Evolutionary conservation across 129 eudicot genomes (phyloP).

Genomic region (Daucus carota): DNA sequence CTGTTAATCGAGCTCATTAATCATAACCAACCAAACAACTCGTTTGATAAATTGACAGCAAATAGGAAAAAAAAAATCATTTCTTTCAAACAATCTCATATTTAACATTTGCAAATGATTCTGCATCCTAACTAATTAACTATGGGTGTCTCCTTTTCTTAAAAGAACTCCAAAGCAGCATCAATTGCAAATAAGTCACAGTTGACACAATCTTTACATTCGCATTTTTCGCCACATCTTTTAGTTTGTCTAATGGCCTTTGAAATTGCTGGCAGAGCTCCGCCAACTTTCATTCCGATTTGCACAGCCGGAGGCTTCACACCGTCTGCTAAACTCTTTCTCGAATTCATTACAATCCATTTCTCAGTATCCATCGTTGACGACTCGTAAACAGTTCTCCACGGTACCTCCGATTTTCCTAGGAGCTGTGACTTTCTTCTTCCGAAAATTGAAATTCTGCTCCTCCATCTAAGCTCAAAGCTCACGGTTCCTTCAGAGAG

Average conservation of each 20-base stretch:
- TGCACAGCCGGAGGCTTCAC: constrained; percentile 41
- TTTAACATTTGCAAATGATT: no score
- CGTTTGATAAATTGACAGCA: no score
- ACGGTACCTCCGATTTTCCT: constrained; percentile 48
- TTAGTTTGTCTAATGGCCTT: constrained; percentile 11
- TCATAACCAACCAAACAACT: no score
- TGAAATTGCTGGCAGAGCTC: background rate
- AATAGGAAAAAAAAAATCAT: no score
- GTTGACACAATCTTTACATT: background rate
- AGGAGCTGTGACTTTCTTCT: constrained; percentile 41
- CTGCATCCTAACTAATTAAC: no score
- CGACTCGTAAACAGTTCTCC: constrained; percentile 43
- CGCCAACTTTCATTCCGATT: constrained; percentile 31
- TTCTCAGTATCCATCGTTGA: constrained; percentile 37
- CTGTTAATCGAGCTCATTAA: no score
- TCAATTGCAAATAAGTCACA: background rate
- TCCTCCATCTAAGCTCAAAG: constrained; percentile 44
- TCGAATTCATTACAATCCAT: constrained; percentile 44
- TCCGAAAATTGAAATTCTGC: constrained; percentile 22
- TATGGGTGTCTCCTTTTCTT: no score
- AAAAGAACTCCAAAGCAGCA: background rate
- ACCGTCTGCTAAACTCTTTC: constrained; percentile 11
- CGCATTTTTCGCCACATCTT: constrained; percentile 1
- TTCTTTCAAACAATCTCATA: no score
- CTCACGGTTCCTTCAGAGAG: constrained; percentile 29